Percentiles rank a stretch among this genome's conserved stretches.
Conservation (phyloP, 371 early-diverging fungal species). For the Lichtheimia ramosa region DNA sequence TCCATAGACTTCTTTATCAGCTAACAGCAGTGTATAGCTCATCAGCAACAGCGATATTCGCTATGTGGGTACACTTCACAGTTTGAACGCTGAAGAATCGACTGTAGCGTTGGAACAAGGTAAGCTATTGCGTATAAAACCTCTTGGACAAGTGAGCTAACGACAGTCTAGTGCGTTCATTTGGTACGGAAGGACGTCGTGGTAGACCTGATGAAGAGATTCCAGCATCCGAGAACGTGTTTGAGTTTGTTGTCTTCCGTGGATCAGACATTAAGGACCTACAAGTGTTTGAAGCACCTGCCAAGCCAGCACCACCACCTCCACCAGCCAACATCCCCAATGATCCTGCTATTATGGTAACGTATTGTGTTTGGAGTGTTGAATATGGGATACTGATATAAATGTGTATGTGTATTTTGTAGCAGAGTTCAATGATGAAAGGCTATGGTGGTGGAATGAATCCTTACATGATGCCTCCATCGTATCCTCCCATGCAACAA, state of each 20-base stretch:
- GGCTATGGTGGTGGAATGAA: slow-evolving; percentile 35
- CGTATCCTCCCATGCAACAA: slow-evolving; percentile 19
- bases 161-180: slow-evolving; percentile 66
- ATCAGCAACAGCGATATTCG: slow-evolving; percentile 91
- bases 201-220: slow-evolving; percentile 84
- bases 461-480: slow-evolving; percentile 36
- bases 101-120: slow-evolving; percentile 91
- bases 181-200: slow-evolving; percentile 84
- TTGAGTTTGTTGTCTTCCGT: slow-evolving; percentile 89
- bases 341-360: slow-evolving; percentile 90
- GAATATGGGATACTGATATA: too few species aligned
- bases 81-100: slow-evolving; percentile 85
- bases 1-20: background rate
- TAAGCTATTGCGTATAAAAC: slow-evolving; percentile 21
- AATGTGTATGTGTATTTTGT: background rate
- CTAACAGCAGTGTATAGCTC: slow-evolving; percentile 37
- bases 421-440: slow-evolving; percentile 30
- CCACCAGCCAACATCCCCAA: slow-evolving; percentile 67
- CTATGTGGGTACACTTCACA: slow-evolving; percentile 88
- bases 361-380: slow-evolving; percentile 7
- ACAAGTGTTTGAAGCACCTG: slow-evolving; percentile 79
- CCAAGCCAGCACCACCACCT: slow-evolving; percentile 54
- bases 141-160: too few species aligned
- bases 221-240: slow-evolving; percentile 79
- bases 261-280: slow-evolving; percentile 94